Evolutionary conservation across 169 alveolate species (phyloP), one percentile per base, ranked within the genome.

Genomic region (Eimeria tenella): DNA sequence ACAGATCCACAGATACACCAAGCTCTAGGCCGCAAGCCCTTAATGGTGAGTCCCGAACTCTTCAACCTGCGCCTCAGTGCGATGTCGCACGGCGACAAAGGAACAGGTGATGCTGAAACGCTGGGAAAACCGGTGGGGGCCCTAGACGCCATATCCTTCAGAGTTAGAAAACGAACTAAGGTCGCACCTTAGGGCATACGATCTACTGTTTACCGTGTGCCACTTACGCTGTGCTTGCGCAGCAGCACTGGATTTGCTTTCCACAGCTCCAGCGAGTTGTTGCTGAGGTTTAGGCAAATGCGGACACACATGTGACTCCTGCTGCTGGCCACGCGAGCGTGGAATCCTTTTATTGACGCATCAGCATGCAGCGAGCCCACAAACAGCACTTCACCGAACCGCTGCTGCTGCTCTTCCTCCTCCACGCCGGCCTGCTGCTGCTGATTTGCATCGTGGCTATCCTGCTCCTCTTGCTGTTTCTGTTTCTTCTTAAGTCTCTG

Each of bases 241-340:
- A 71, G 82, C 56, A 71, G 82, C 55, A 1, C 53, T 3, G 82
- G 82, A 21, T 71, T 31, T 31, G 82, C 73, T 21, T 11, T 21
- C 93, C 93, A 87, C 55, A 68, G 25, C 19, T 87, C 93, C 53
- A 87, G 19, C 25, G 93, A 58, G 86, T 87, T 87, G 86, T 87
- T 75, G 55, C 71, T 75, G 5, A 87, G 93, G 58, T 60, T 75
- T 42, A 87, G 71, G 19, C 50, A 71, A 71, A 71, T 71, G 15
- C 53, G 23, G 55, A 21, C 49, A 62, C 87, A 42, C 65, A 15
- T n/a, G 65, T 31, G 23, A 62, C 65, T 77, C 63, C 65, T 25
- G 87, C 87, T 77, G 87, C 65, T 53, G 65, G 68, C 68, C 52
- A n/a, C 86, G 9, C 86, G 93, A 31, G 71, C 65, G 73, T 87